phyloP scores from a whole-genome alignment of 345 rosid genomes.

The Draba incana region DNA sequence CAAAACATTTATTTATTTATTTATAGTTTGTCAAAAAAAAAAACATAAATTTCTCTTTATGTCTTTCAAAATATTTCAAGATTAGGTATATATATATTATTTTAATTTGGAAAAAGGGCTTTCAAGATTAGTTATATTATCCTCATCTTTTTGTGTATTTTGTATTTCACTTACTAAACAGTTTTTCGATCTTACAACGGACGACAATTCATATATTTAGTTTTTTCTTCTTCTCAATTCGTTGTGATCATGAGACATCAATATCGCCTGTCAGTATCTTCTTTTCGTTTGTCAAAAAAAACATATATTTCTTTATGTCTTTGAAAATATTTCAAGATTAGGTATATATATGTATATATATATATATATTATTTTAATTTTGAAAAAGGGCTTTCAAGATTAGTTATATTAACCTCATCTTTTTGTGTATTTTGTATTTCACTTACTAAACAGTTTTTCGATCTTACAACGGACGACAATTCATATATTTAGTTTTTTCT shows the following conservation, averaged over 20 bases:
- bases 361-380: too few species aligned
- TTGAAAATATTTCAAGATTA: not conserved
- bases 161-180: not conserved
- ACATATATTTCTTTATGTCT: not conserved
- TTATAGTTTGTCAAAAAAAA: too few species aligned
- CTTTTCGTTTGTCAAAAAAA: not conserved
- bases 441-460: not conserved
- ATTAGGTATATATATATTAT: not conserved
- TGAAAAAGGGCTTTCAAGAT: too few species aligned
- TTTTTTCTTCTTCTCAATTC: not conserved
- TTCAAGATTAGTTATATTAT: not conserved
- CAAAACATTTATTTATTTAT: too few species aligned
- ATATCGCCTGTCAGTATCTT: conserved; percentile 27
- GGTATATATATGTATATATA: too few species aligned
- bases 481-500: not conserved
- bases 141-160: not conserved
- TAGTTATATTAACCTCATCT: not conserved
- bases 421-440: not conserved
- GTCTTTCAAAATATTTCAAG: not conserved
- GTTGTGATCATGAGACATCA: conserved; percentile 22
- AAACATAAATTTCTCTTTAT: too few species aligned
- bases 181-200: not conserved
- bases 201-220: not conserved
- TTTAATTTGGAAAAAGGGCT: too few species aligned
- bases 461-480: not conserved